Conservation (phyloP, 805 yeast species). For the Yamadazyma insecticola region DNA sequence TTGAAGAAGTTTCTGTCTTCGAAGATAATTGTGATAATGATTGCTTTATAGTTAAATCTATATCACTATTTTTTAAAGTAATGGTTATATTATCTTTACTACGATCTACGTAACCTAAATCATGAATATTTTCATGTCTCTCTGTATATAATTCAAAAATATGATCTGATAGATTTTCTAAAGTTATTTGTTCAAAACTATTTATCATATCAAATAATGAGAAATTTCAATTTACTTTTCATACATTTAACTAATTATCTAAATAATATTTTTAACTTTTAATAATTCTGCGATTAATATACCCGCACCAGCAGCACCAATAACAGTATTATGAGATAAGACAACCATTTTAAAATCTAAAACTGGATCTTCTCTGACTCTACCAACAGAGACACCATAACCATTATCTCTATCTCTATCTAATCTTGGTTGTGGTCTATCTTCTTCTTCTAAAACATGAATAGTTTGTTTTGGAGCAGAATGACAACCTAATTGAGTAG, state of each 20-base stretch:
- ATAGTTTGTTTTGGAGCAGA: constrained; percentile 93
- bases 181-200: constrained; percentile 16
- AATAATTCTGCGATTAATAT: constrained; percentile 90
- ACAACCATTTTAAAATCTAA: constrained; percentile 95
- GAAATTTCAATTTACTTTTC: background rate
- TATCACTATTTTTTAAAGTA: constrained; percentile 14
- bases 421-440: constrained; percentile 96
- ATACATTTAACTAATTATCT: constrained; percentile 12
- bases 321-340: constrained; percentile 93
- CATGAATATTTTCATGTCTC: constrained; percentile 20
- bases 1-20: constrained; percentile 32
- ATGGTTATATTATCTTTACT: constrained; percentile 18
- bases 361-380: constrained; percentile 89
- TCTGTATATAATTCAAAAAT: constrained; percentile 27
- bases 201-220: background rate
- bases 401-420: constrained; percentile 96
- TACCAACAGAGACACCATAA: constrained; percentile 90
- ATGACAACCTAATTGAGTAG: constrained; percentile 70
- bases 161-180: constrained; percentile 24
- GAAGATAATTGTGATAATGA: constrained; percentile 31
- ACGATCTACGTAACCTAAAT: constrained; percentile 35
- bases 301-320: constrained; percentile 99
- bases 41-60: constrained; percentile 28
- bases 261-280: constrained; percentile 69
- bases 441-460: constrained; percentile 84